These are phyloP conservation scores for Ascochyta clinopodiicola DNA, from an alignment of 2,329 filamentous ascomycete species.

Conservation along the genomic window DNA sequence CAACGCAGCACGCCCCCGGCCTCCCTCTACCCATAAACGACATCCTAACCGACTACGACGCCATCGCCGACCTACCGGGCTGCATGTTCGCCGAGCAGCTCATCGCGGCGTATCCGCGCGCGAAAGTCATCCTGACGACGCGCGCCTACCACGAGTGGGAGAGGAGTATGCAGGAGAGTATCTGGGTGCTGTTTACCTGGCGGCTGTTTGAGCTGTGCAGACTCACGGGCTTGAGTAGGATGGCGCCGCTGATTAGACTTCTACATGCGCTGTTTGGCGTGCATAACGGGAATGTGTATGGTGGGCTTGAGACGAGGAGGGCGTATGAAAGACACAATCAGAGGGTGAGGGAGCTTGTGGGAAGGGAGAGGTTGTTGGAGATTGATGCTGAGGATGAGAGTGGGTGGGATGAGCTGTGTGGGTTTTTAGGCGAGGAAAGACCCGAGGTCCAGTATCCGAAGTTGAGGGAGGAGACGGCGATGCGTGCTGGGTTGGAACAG, in stretches of 20 bases:
- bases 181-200: conserved; percentile 37
- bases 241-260: conserved; percentile 33
- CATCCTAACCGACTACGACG: conserved; percentile 54
- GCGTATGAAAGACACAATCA: conserved; percentile 37
- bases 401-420: conserved; percentile 38
- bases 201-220: conserved; percentile 27
- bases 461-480: conserved; percentile 29
- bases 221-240: conserved; percentile 25
- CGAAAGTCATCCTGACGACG: conserved; percentile 45
- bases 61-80: conserved; percentile 38
- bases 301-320: conserved; percentile 24
- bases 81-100: conserved; percentile 38
- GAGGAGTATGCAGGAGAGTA: conserved; percentile 31
- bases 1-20: conserved; percentile 26
- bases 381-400: conserved; percentile 26
- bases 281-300: conserved; percentile 34
- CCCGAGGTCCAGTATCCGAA: conserved; percentile 30
- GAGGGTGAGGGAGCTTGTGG: conserved; percentile 31
- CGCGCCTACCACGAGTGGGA: conserved; percentile 38
- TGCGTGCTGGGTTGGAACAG: conserved; percentile 25
- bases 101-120: conserved; percentile 41
- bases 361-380: conserved; percentile 32
- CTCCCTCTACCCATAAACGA: conserved; percentile 45
- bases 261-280: conserved; percentile 31
- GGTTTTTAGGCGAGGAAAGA: conserved; percentile 31